Evolutionary conservation across 371 early-diverging fungal species (phyloP).

Genomic region (Lichtheimia ramosa): DNA sequence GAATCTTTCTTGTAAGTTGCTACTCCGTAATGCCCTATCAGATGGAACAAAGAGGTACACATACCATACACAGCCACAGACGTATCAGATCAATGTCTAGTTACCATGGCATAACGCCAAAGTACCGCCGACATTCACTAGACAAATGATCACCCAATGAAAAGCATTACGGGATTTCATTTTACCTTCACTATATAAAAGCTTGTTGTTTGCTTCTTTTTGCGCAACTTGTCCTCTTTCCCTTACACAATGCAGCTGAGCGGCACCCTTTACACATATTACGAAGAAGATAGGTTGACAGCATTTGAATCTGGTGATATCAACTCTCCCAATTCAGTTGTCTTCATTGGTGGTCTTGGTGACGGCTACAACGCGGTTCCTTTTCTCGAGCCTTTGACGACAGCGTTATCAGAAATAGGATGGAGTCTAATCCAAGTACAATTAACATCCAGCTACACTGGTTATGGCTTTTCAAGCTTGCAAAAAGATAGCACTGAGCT

Average conservation of each 20-base stretch:
- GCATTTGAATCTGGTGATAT: constrained; percentile 50
- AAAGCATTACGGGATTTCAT: no score
- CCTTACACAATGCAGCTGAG: constrained; percentile 11
- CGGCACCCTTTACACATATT: constrained; percentile 15
- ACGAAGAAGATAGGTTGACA: constrained; percentile 28
- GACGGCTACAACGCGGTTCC: constrained; percentile 55
- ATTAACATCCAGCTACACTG: constrained; percentile 48
- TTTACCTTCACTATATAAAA: no score
- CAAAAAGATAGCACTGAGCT: constrained; percentile 43
- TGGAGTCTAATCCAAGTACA: constrained; percentile 53
- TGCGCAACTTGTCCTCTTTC: background rate
- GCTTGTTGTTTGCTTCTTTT: background rate
- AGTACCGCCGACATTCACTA: no score
- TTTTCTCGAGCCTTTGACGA: constrained; percentile 31
- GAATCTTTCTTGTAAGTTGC: no score
- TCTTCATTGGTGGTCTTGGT: constrained; percentile 50
- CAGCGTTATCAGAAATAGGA: constrained; percentile 22
- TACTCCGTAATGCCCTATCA: no score
- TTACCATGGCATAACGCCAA: no score
- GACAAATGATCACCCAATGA: no score
- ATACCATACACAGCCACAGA: no score
- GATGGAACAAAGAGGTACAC: no score
- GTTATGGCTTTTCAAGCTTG: constrained; percentile 45
- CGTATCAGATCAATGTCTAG: no score
- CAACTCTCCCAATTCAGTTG: constrained; percentile 29